Evolutionary conservation across 2,329 filamentous ascomycete species (phyloP), one percentile per base, ranked within the genome.

Genomic region (Botrytis aclada): DNA sequence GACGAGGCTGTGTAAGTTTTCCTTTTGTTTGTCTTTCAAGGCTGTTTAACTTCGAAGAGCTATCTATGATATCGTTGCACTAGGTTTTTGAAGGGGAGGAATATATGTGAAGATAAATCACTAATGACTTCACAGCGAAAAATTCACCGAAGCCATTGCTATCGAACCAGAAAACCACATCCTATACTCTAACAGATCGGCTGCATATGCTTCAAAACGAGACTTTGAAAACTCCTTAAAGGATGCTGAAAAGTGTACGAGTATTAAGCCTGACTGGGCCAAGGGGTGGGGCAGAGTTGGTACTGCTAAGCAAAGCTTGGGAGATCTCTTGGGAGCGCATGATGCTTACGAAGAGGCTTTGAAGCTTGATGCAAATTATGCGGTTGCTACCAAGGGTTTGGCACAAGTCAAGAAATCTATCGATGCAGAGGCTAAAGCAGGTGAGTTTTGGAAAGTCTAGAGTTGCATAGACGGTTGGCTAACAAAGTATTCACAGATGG

Each of bases 241-340:
- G 76, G 96, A 99, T 86, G 96, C 96, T 73, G 91, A 91, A 81
- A 98, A 98, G 88, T 96, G 94, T 4, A 97, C 92, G 72, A 89
- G 97, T 84, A 86, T 99, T 82, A 98, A 99, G 87, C 92, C 95
- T 20, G 96, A 98, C 86, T 99, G 96, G 96, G 90, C 94, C 74
- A 98, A 98, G 85, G 96, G 96, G 77, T 98, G 94, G 92, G 92
- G 93, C 74, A 91, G 96, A 74, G 98, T 98, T 83, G 96, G 95
- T 77, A 92, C 94, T 76, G 96, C 96, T 72, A 87, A 95, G 47
- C 96, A 97, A 82, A 96, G 96, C 63, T 86, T 91, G 74, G 93
- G 95, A 69, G 94, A 99, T 81, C 87, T 98, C 34, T 86, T 96
- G 67, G 92, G 89, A 65, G 94, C 96, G 47, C 89, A 92, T 76